Conservation (phyloP, 768 basidiomycete species). For the Auricularia cornea region DNA sequence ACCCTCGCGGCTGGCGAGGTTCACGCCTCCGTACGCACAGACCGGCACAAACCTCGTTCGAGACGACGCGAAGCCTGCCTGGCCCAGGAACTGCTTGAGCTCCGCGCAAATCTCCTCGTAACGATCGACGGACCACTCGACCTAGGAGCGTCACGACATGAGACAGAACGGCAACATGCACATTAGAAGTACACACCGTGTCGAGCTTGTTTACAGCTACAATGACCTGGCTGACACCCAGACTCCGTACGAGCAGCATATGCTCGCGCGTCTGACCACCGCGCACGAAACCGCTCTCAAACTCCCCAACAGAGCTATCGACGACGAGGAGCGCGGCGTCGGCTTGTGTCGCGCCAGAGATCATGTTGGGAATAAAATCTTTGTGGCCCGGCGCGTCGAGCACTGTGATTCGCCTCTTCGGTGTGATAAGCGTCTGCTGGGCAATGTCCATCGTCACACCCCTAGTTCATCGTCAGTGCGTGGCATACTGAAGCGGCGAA, state of each 20-base stretch:
- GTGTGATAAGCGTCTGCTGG: slow-evolving; percentile 64
- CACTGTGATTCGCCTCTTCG: slow-evolving; percentile 76
- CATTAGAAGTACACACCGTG: slow-evolving; percentile 40
- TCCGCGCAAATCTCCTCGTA: slow-evolving; percentile 76
- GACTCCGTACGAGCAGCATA: slow-evolving; percentile 78
- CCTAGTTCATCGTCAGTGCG: slow-evolving; percentile 33
- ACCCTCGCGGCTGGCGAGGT: slow-evolving; percentile 49
- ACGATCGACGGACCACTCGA: slow-evolving; percentile 75
- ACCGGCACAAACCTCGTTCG: slow-evolving; percentile 85
- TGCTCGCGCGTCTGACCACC: slow-evolving; percentile 97
- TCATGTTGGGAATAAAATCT: slow-evolving; percentile 99
- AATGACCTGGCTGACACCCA: slow-evolving; percentile 86
- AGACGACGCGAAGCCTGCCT: slow-evolving; percentile 75
- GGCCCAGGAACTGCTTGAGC: slow-evolving; percentile 72
- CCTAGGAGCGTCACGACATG: slow-evolving; percentile 36
- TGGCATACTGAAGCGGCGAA: background rate
- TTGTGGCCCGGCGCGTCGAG: slow-evolving; percentile 96
- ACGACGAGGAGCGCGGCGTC: slow-evolving; percentile 92
- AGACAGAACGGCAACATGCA: background rate
- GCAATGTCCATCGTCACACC: slow-evolving; percentile 99
- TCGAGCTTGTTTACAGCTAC: slow-evolving; percentile 96
- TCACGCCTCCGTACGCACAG: slow-evolving; percentile 83
- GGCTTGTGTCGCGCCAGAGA: slow-evolving; percentile 94
- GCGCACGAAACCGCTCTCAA: slow-evolving; percentile 90
- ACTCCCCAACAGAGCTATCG: slow-evolving; percentile 83